Conservation (phyloP, 2,329 filamentous ascomycete species). For the Fusarium sororula region DNA sequence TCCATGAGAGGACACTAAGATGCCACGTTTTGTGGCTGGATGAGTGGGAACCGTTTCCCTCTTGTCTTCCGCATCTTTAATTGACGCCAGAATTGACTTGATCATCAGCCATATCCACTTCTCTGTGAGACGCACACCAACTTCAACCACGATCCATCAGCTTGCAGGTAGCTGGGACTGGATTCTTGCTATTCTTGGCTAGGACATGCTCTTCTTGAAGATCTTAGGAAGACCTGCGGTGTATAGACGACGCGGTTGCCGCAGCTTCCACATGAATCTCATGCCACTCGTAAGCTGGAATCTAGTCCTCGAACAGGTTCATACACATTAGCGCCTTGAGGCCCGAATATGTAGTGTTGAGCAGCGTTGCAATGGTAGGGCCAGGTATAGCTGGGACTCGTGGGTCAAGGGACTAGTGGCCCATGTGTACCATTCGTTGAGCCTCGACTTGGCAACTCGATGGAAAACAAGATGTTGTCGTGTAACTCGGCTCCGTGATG, state of each 20-base stretch:
- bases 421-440: background rate
- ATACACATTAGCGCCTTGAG: background rate
- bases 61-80: background rate
- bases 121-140: background rate
- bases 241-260: background rate
- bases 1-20: background rate
- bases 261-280: conserved; percentile 1
- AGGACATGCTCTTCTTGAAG: background rate
- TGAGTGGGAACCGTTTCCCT: background rate
- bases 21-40: conserved; percentile 9
- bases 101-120: background rate
- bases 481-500: background rate
- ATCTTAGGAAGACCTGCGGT: background rate
- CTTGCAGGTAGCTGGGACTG: background rate
- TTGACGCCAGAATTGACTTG: background rate
- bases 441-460: background rate
- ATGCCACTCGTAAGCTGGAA: background rate
- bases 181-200: background rate
- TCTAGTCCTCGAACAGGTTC: background rate
- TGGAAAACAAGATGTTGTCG: background rate
- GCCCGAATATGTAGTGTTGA: background rate
- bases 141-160: no score
- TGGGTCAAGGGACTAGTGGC: background rate
- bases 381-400: background rate
- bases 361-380: background rate